phyloP scores from a whole-genome alignment of 345 rosid species.

The Boechera retrofracta region DNA sequence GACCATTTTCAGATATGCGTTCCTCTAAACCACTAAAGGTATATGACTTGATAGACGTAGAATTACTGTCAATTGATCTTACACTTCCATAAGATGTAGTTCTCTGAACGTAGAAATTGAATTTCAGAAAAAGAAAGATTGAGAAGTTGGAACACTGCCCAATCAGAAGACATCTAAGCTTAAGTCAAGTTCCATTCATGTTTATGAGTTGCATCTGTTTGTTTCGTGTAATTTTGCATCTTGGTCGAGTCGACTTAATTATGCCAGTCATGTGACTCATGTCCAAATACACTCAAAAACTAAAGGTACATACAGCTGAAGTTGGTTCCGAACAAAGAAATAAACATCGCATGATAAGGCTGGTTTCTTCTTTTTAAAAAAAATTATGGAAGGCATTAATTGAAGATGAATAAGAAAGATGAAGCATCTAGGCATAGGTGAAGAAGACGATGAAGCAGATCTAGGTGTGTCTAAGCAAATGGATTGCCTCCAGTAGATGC shows the following conservation, averaged over 20 bases:
- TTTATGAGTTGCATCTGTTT: background rate
- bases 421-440: conserved; percentile 1
- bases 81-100: conserved; percentile 65
- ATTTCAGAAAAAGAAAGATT: background rate
- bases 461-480: conserved; percentile 57
- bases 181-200: no score
- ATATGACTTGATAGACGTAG: conserved; percentile 62
- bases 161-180: background rate
- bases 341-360: conserved; percentile 10
- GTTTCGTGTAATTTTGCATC: background rate
- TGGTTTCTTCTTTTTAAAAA: conserved; percentile 10
- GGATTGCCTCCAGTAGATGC: conserved; percentile 89
- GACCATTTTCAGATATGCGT: no score
- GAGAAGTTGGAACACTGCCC: background rate
- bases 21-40: conserved; percentile 30
- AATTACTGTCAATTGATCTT: conserved; percentile 67
- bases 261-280: background rate
- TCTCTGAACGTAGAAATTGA: background rate
- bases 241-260: background rate
- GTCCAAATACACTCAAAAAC: conserved; percentile 34
- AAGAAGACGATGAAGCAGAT: conserved; percentile 23
- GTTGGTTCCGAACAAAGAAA: conserved; percentile 19
- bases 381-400: background rate
- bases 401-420: conserved; percentile 17
- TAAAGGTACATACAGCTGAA: conserved; percentile 24